Evolutionary conservation across 176 grass and related monocot genomes (phyloP).

Genomic region (Carex cristatella): DNA sequence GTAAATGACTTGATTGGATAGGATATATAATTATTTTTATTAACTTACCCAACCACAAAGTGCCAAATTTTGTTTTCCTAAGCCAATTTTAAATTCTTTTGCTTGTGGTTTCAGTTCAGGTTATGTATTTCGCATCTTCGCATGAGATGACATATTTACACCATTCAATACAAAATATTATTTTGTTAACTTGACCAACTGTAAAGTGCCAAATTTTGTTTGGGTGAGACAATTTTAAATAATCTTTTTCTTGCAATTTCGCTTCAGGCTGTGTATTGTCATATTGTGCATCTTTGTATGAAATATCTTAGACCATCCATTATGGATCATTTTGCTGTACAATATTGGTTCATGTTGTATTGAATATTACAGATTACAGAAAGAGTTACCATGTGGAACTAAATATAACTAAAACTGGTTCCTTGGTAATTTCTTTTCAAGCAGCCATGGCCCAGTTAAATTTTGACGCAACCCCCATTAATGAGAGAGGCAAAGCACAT

Average conservation of each 20-base stretch:
- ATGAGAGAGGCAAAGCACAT: no score
- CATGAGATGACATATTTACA: no score
- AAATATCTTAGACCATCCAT: background rate
- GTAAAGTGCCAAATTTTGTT: background rate
- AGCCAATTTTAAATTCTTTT: no score
- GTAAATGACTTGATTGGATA: background rate
- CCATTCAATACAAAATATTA: no score
- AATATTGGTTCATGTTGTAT: background rate
- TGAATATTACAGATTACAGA: background rate
- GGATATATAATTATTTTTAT: background rate
- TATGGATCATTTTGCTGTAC: background rate
- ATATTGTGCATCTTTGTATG: background rate
- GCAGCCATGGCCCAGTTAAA: background rate
- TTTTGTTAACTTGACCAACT: no score
- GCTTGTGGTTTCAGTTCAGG: no score
- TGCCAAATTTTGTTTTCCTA: no score
- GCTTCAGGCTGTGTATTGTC: background rate
- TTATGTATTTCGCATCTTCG: no score
- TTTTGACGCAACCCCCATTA: no score
- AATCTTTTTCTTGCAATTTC: background rate
- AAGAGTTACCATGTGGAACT: background rate
- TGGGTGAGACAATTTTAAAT: background rate
- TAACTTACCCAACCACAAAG: background rate
- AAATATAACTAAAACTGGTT: background rate
- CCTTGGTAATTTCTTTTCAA: background rate